Base-by-base conservation (phyloP, 495 filamentous ascomycete species). In the Aspergillus homomorphus region DNA sequence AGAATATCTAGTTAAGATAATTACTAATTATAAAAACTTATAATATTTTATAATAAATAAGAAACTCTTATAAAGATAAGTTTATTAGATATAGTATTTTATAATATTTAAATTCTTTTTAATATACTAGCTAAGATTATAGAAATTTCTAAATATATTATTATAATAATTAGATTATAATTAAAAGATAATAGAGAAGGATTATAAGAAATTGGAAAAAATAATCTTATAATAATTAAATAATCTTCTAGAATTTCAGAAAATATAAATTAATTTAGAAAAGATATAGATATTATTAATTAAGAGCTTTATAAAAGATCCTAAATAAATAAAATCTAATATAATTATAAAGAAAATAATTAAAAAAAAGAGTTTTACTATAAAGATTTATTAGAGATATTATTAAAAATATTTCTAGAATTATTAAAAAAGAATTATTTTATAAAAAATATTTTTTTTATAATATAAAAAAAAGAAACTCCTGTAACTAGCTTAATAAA, bases 31-130 rank as follows among this genome's bases (percentile, higher is more conserved):
- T 48, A 48, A 23, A 48, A 48, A 18, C 23, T 12, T 48, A 1
- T 22, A 48, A 48, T 48, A 48, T 48, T 48, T 48, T 48, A 48
- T 48, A 48, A 48, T 48, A 48, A 48, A 5, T 38, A 38, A 38
- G 10, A 38, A 38, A 12, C 15, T 38, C 12, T 48, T 23, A 23
- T 12, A 23, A 23, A 22, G n/a, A 48, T 48, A 48, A 24, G 16
- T 45, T 5, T 19, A 48, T 23, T 48, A 22, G 16, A 48, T 48
- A 23, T 48, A 48, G 23, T 22, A 48, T 22, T 24, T 48, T 48
- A 48, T 48, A 48, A 18, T 48, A 20, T 48, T 48, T 22, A 22
- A 48, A 24, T 48, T 48, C n/a, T 21, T 48, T 22, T 24, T 48
- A 23, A 48, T n/a, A 14, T 48, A 48, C 23, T 14, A 18, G 14